Percentiles rank a stretch among this genome's conserved stretches.
Conservation (phyloP, 768 basidiomycete genomes). For the Amanita molliuscula region DNA sequence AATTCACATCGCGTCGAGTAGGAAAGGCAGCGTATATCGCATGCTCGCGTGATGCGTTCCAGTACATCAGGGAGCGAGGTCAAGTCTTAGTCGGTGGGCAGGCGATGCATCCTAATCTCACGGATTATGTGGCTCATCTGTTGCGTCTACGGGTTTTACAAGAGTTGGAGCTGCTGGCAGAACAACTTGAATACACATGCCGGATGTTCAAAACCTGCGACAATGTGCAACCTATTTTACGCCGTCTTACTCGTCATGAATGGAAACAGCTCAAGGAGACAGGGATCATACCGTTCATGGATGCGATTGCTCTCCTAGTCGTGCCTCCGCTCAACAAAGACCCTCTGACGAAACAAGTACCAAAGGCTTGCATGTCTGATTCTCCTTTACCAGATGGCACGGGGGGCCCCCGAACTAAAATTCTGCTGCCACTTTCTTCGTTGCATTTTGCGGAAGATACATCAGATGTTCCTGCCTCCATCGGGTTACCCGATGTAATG, state of each 20-base stretch:
- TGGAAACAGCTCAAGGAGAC: constrained; percentile 38
- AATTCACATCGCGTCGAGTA: constrained; percentile 38
- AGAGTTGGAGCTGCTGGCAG: constrained; percentile 54
- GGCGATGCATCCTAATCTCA: constrained; percentile 31
- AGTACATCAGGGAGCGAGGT: constrained; percentile 25
- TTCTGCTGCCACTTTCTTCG: constrained; percentile 20
- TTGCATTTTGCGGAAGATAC: constrained; percentile 12
- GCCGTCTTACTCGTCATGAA: constrained; percentile 57
- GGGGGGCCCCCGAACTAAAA: constrained; percentile 7
- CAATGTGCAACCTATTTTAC: constrained; percentile 27
- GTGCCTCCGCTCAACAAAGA: constrained; percentile 57
- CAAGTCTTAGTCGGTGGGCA: neutral
- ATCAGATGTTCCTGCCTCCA: constrained; percentile 1
- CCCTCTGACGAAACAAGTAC: constrained; percentile 32
- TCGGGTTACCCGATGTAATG: constrained; percentile 12
- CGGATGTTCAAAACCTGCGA: constrained; percentile 13
- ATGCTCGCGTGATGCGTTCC: constrained; percentile 46
- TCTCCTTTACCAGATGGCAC: constrained; percentile 18
- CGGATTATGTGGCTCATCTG: constrained; percentile 50
- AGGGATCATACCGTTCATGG: constrained; percentile 34
- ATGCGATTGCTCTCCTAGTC: constrained; percentile 58
- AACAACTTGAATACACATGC: constrained; percentile 23
- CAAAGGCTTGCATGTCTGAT: constrained; percentile 27
- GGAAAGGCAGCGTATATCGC: constrained; percentile 43
- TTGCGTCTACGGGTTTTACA: constrained; percentile 68